These are phyloP conservation scores for Candida chilensis DNA, from an alignment of 805 yeast genomes.

Conservation along the genomic window DNA sequence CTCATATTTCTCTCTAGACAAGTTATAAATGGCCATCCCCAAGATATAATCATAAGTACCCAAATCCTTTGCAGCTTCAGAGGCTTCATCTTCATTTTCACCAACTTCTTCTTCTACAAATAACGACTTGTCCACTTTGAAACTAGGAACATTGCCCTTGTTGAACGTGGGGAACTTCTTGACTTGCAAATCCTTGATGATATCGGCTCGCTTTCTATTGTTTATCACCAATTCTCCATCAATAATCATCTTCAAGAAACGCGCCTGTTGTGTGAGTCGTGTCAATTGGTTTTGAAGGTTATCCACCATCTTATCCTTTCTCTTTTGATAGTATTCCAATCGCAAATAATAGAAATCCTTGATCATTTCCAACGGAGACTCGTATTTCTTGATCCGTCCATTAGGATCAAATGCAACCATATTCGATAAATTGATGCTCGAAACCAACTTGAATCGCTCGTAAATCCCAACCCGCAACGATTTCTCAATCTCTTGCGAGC, in stretches of 20 bases:
- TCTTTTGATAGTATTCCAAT: conserved; percentile 80
- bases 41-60: conserved; percentile 79
- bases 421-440: conserved; percentile 64
- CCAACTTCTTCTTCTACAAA: conserved; percentile 30
- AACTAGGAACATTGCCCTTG: conserved; percentile 57
- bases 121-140: conserved; percentile 16
- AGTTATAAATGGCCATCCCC: conserved; percentile 90
- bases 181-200: conserved; percentile 54
- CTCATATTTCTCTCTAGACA: conserved; percentile 85
- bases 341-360: conserved; percentile 81
- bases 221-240: conserved; percentile 62
- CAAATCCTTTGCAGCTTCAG: conserved; percentile 19
- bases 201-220: conserved; percentile 59
- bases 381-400: conserved; percentile 81
- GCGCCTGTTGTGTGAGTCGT: conserved; percentile 72
- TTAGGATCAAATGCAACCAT: conserved; percentile 94
- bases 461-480: conserved; percentile 67
- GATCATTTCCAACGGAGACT: conserved; percentile 65
- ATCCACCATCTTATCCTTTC: conserved; percentile 73
- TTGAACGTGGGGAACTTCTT: conserved; percentile 72
- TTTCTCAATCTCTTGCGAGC: conserved; percentile 77
- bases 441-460: conserved; percentile 72
- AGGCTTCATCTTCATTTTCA: conserved; percentile 20
- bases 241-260: conserved; percentile 85
- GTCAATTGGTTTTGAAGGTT: conserved; percentile 68